These are phyloP conservation scores for Graphilbum fragrans DNA, from an alignment of 2,329 filamentous ascomycete species.

Conservation along the genomic window DNA sequence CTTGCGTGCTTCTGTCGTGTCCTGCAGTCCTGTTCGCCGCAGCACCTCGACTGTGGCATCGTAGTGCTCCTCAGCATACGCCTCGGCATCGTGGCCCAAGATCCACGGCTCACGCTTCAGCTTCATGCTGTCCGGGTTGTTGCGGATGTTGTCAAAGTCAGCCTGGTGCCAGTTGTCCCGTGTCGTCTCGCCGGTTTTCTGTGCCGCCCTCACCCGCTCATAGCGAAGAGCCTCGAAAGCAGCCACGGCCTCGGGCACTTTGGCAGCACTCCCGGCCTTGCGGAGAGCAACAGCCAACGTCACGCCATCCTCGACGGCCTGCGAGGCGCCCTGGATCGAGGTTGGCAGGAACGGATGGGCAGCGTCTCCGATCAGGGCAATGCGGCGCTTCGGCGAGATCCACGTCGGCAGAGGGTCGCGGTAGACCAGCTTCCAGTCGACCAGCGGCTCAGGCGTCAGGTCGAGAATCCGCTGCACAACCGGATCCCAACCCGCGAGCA, in stretches of 20 bases:
- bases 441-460: slow-evolving; percentile 24
- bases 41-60: slow-evolving; percentile 7
- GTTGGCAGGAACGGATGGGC: slow-evolving; percentile 36
- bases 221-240: slow-evolving; percentile 19
- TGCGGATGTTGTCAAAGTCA: slow-evolving; percentile 15
- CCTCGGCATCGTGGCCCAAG: slow-evolving; percentile 18
- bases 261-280: slow-evolving; percentile 1
- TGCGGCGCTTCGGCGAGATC: slow-evolving; percentile 25
- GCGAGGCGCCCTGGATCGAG: slow-evolving; percentile 30
- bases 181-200: slow-evolving; percentile 19
- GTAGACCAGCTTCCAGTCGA: slow-evolving; percentile 29
- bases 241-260: slow-evolving; percentile 14
- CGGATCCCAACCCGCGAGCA: slow-evolving; percentile 34
- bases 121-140: slow-evolving; percentile 17
- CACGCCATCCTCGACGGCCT: slow-evolving; percentile 37
- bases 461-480: slow-evolving; percentile 29
- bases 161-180: slow-evolving; percentile 20
- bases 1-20: slow-evolving; percentile 5
- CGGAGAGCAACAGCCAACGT: slow-evolving; percentile 24
- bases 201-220: slow-evolving; percentile 17
- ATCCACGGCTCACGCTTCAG: slow-evolving; percentile 18
- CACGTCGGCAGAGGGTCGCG: slow-evolving; percentile 30
- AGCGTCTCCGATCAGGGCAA: slow-evolving; percentile 34
- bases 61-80: slow-evolving; percentile 16
- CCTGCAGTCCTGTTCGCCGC: slow-evolving; percentile 7